These are phyloP conservation scores for Tubosaeta brunneosetosa DNA, from an alignment of 768 basidiomycete species.

Conservation along the genomic window DNA sequence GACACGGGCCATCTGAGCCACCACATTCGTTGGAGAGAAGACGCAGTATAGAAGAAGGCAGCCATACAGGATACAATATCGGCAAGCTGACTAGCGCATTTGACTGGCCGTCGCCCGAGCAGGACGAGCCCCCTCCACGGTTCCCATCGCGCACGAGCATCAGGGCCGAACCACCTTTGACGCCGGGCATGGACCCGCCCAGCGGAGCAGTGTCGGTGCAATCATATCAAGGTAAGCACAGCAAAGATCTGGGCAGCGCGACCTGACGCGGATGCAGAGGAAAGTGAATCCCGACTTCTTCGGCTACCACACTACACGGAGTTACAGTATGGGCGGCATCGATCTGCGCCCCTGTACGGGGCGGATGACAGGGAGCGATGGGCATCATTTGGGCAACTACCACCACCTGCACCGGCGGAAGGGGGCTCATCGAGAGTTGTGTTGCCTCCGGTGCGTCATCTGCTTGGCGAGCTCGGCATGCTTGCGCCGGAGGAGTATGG, in stretches of 20 bases:
- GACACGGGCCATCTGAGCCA: slow-evolving; percentile 11
- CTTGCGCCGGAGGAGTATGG: slow-evolving; percentile 14
- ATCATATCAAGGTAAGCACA: slow-evolving; percentile 20
- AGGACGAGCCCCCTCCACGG: slow-evolving; percentile 12
- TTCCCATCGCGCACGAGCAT: slow-evolving; percentile 9
- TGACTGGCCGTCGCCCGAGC: slow-evolving; percentile 20
- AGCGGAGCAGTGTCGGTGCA: slow-evolving; percentile 2
- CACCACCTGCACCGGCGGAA: slow-evolving; percentile 11
- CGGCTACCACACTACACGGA: slow-evolving; percentile 18
- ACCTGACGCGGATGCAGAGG: slow-evolving; percentile 15
- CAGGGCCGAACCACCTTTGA: slow-evolving; percentile 12
- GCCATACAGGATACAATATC: slow-evolving; percentile 10
- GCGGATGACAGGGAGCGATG: slow-evolving; percentile 22
- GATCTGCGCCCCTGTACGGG: slow-evolving; percentile 22
- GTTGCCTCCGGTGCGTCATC: slow-evolving; percentile 25
- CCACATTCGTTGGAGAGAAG: slow-evolving; percentile 8
- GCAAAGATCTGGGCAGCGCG: not conserved
- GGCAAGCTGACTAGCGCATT: slow-evolving; percentile 20
- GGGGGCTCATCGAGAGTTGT: slow-evolving; percentile 21
- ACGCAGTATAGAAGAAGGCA: slow-evolving; percentile 17
- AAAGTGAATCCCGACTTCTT: slow-evolving; percentile 15
- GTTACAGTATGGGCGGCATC: slow-evolving; percentile 21
- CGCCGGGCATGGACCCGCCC: slow-evolving; percentile 10
- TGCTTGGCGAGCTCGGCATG: slow-evolving; percentile 24
- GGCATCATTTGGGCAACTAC: slow-evolving; percentile 19